Percentiles rank a stretch among this genome's conserved stretches.
These are phyloP conservation scores for Erysiphe neolycopersici DNA, from an alignment of 2,329 filamentous ascomycete species.

Conservation along the genomic window DNA sequence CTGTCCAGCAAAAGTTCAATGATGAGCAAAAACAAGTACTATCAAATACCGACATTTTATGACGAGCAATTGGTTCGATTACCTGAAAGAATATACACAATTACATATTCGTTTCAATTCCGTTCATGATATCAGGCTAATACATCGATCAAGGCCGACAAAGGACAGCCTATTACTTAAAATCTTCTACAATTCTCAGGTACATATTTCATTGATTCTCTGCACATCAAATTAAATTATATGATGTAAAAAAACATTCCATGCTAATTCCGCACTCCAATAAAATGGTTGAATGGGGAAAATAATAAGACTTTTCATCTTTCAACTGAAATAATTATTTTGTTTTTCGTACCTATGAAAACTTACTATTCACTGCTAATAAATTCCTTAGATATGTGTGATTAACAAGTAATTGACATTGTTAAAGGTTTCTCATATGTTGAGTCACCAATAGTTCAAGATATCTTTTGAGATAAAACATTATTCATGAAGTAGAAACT, in stretches of 20 bases:
- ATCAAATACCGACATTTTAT: not conserved
- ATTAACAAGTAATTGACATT: too few relatives aligned
- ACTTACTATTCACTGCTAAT: too few relatives aligned
- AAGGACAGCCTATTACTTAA: not conserved
- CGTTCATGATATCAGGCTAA: not conserved
- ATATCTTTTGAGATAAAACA: too few relatives aligned
- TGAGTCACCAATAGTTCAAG: too few relatives aligned
- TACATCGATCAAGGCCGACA: not conserved
- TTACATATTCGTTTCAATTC: not conserved
- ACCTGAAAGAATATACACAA: not conserved
- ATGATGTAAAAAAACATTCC: constrained; percentile 1
- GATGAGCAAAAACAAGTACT: constrained; percentile 1
- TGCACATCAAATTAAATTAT: not conserved
- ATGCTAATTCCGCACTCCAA: not conserved
- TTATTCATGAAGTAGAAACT: too few relatives aligned
- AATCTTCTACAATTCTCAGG: not conserved
- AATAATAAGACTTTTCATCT: not conserved
- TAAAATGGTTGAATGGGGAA: not conserved
- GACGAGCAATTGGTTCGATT: not conserved
- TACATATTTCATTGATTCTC: too few relatives aligned
- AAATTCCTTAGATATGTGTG: too few relatives aligned
- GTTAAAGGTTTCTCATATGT: too few relatives aligned
- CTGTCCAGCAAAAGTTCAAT: not conserved
- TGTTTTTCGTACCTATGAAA: too few relatives aligned
- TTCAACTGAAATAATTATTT: not conserved